Evolutionary conservation across 2,329 filamentous ascomycete genomes (phyloP).

Genomic region (Aspergillus melleus): DNA sequence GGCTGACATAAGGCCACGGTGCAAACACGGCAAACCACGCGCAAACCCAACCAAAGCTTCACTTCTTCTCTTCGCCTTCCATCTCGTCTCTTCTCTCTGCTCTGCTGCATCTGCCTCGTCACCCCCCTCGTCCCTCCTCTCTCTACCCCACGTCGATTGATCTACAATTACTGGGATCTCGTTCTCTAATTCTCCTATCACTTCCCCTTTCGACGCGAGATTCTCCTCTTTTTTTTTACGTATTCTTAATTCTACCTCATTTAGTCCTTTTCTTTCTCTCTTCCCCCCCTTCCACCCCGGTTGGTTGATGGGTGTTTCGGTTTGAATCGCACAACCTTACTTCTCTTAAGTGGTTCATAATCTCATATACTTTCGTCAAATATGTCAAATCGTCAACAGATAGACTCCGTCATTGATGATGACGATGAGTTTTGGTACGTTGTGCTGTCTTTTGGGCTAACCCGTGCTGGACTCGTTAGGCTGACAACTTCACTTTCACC

Average conservation of each 20-base stretch:
- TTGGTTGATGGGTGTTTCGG: conserved; percentile 20
- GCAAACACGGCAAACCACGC: conserved; percentile 23
- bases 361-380: conserved; percentile 25
- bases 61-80: conserved; percentile 23
- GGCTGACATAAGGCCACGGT: conserved; percentile 17
- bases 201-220: conserved; percentile 5
- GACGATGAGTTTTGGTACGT: conserved; percentile 51
- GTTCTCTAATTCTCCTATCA: conserved; percentile 1
- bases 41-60: conserved; percentile 25
- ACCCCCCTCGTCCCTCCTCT: conserved; percentile 20
- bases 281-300: conserved; percentile 20
- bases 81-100: conserved; percentile 11
- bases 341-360: conserved; percentile 18
- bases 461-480: conserved; percentile 5
- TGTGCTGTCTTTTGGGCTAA: conserved; percentile 1
- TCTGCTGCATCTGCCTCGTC: conserved; percentile 13
- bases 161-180: conserved; percentile 13
- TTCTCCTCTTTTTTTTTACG: background rate
- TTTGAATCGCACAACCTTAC: conserved; percentile 12
- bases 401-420: conserved; percentile 52
- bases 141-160: conserved; percentile 9
- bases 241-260: conserved; percentile 8
- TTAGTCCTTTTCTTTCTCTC: conserved; percentile 9
- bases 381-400: conserved; percentile 48
- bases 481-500: conserved; percentile 22